Evolutionary conservation across 2,329 filamentous ascomycete genomes (phyloP), one percentile per base, ranked within the genome.

Genomic region (Venturia effusa): DNA sequence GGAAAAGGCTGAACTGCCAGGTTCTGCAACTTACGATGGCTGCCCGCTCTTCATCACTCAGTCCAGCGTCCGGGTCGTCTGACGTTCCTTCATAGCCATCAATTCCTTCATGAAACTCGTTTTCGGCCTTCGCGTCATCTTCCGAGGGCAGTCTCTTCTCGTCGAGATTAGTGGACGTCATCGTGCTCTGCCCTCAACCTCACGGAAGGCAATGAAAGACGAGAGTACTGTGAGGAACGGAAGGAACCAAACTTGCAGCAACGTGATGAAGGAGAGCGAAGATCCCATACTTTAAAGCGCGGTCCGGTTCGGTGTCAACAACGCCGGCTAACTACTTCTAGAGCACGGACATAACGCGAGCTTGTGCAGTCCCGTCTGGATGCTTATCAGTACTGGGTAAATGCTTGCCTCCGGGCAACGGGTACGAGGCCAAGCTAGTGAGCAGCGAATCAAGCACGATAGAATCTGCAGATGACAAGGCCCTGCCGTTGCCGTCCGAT

Each of bases 11-110:
- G 8, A 51, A 13, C n/a, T 27, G n/a, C 24, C 24, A n/a, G n/a
- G 19, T n/a, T 15, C 11, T 32, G 48, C 48, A 32, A 74, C 82
- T 67, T 75, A 89, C 88, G 69, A 84, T 82, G 60, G 75, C 80
- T 32, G 81, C 81, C 67, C 77, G 81, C 71, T 90, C 88, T 67
- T 84, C 85, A 0, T 82, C 81, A 45, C 80, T 85, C 68, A 89
- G 74, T 8, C 84, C 84, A 59, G 82, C 85, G 74, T 91, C 88
- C 0, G 84, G 84, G 68, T 87, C 83, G 43, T 48, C 37, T 34
- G 62, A 39, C 51, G 61, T 32, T 15, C 27, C 51, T 11, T 41
- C 40, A 54, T 62, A 62, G 5, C 45, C 48, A 7, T 15, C 22
- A 15, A 48, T 19, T 19, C 22, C 34, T 32, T 40, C 32, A 32